Base-by-base conservation (phyloP, 2,329 filamentous ascomycete species). In the Colletotrichum cordylinicola region DNA sequence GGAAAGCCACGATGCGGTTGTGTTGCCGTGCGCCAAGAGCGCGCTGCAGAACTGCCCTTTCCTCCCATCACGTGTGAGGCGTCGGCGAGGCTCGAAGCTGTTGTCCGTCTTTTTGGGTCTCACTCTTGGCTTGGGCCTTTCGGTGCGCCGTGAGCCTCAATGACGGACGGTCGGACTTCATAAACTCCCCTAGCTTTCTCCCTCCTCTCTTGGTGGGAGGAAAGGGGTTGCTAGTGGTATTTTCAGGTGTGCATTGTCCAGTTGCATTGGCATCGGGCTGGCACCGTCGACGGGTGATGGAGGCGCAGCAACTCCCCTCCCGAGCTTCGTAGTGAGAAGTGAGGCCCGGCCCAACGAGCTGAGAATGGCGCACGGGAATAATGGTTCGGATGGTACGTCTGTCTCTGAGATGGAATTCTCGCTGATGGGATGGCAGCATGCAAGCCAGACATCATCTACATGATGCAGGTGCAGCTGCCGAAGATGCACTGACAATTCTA, bases 231-330 rank as follows among this genome's bases (percentile, higher is more conserved):
- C 21, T 65, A 69, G 70, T 16, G 35, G 48, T 48, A 15, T 73
- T 61, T 60, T 75, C 70, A 76, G 74, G 70, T 74, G 65, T 15
- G 70, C 37, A 60, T 69, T 29, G 58, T 37, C 39, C 48, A 61
- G 52, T 33, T 62, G 61, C 52, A 60, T 60, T 68, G 69, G 43
- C 64, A 31, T 48, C 67, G 43, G 69, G 27, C 24, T 37, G 31
- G 55, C 69, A 64, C 73, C 62, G 35, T 72, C 31, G 55, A 72
- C 69, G 69, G 69, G 27, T 70, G 69, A 48, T 48, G 55, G 62
- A 21, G 72, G 69, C 73, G 73, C 62, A 72, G 72, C 68, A 70
- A 33, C n/a, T 62, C 15, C n/a, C 48, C 55, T 43, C 24, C 64
- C 64, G 56, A 56, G 43, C 33, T 67, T 58, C 55, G 27, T 67